These are phyloP conservation scores for Neobulgaria alba DNA, from an alignment of 2,329 filamentous ascomycete species.

Conservation along the genomic window DNA sequence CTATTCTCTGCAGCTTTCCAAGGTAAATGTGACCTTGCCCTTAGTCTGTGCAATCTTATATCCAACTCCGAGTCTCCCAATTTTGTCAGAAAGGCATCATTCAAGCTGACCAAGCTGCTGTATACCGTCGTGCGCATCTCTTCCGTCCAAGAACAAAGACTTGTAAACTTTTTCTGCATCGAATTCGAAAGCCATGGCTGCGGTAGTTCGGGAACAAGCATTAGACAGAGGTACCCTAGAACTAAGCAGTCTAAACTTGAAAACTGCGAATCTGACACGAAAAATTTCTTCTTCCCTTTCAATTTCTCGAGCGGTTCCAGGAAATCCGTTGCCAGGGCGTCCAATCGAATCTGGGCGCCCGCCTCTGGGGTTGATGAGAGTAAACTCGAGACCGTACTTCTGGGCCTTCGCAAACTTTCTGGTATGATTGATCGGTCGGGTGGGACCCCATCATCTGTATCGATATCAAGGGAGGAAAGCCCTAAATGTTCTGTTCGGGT, in stretches of 20 bases:
- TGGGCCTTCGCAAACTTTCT: slow-evolving; percentile 26
- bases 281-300: slow-evolving; percentile 44
- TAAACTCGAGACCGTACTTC: slow-evolving; percentile 43
- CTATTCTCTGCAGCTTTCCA: slow-evolving; percentile 26
- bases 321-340: slow-evolving; percentile 61
- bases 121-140: slow-evolving; percentile 32
- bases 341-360: slow-evolving; percentile 65
- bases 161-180: slow-evolving; percentile 41
- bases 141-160: slow-evolving; percentile 36
- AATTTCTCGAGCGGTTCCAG: slow-evolving; percentile 62
- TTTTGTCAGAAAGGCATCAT: slow-evolving; percentile 20
- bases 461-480: slow-evolving; percentile 58
- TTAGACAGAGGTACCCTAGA: slow-evolving; percentile 70
- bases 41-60: slow-evolving; percentile 6
- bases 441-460: slow-evolving; percentile 35
- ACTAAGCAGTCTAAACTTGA: slow-evolving; percentile 70
- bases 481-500: slow-evolving; percentile 61
- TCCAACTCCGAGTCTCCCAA: slow-evolving; percentile 5
- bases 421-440: slow-evolving; percentile 24
- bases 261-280: slow-evolving; percentile 43
- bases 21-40: slow-evolving; percentile 19
- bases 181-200: slow-evolving; percentile 53
- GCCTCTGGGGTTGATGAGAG: slow-evolving; percentile 61
- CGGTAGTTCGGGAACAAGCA: slow-evolving; percentile 53
- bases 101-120: slow-evolving; percentile 26